These are phyloP conservation scores for Ilyonectria sp. DNA, from an alignment of 2,329 filamentous ascomycete species.

Conservation along the genomic window DNA sequence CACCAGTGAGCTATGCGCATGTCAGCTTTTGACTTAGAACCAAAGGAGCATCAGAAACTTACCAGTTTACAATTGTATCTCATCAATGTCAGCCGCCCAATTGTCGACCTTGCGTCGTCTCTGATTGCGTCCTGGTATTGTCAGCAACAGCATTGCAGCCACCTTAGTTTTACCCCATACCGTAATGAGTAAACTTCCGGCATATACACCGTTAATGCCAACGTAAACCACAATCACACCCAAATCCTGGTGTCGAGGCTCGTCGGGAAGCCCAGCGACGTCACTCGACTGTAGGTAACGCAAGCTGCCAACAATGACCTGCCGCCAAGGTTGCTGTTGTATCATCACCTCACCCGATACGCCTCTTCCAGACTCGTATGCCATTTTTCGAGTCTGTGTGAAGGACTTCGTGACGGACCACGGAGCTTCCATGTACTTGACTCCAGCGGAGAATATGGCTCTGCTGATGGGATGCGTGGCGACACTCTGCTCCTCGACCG, in stretches of 20 bases:
- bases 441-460: conserved; percentile 19
- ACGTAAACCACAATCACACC: conserved; percentile 22
- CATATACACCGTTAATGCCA: conserved; percentile 5
- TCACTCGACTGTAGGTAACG: conserved; percentile 6
- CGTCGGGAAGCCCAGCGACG: neutral
- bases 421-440: neutral
- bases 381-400: neutral
- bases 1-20: conserved; percentile 16
- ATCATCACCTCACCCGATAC: conserved; percentile 17
- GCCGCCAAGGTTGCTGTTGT: conserved; percentile 2
- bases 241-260: neutral
- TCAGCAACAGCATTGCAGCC: neutral
- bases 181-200: conserved; percentile 16
- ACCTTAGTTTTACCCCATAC: neutral
- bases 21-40: neutral
- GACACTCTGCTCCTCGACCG: conserved; percentile 9
- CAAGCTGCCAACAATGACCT: conserved; percentile 16
- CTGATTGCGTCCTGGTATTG: conserved; percentile 7
- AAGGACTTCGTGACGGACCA: neutral
- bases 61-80: conserved; percentile 8
- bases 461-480: conserved; percentile 16
- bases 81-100: neutral
- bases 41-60: neutral
- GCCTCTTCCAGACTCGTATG: conserved; percentile 2
- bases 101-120: conserved; percentile 1